Percentiles rank a stretch among this genome's conserved stretches.
phyloP scores from a whole-genome alignment of 2,329 filamentous ascomycete species.

The Penicillium oxalicum region DNA sequence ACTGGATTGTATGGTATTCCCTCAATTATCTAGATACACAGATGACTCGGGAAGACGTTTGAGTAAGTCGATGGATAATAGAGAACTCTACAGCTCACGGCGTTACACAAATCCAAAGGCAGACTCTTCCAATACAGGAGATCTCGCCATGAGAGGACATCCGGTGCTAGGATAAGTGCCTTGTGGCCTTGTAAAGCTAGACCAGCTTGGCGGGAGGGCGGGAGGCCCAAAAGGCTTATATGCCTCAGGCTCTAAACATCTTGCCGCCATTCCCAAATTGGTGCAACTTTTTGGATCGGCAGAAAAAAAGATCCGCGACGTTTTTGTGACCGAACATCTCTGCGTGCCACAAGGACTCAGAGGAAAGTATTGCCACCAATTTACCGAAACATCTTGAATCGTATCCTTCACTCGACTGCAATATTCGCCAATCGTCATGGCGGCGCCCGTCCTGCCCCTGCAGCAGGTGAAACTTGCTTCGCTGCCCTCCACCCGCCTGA shows the following conservation, averaged over 20 bases:
- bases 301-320: slow-evolving; percentile 24
- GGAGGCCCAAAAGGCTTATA: neutral
- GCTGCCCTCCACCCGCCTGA: slow-evolving; percentile 68
- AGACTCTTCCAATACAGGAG: too few species aligned
- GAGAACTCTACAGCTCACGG: too few species aligned
- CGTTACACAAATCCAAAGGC: too few species aligned
- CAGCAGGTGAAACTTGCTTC: slow-evolving; percentile 76
- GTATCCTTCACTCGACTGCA: neutral
- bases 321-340: slow-evolving; percentile 11
- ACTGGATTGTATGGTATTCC: too few species aligned
- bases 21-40: too few species aligned
- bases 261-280: slow-evolving; percentile 21
- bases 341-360: slow-evolving; percentile 1
- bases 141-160: too few species aligned
- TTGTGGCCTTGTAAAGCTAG: neutral
- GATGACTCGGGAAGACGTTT: too few species aligned
- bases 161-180: neutral
- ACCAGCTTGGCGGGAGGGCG: neutral
- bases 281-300: slow-evolving; percentile 24
- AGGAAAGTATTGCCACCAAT: too few species aligned
- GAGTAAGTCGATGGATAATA: too few species aligned
- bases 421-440: slow-evolving; percentile 52
- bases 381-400: too few species aligned
- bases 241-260: slow-evolving; percentile 17
- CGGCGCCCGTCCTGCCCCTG: slow-evolving; percentile 75